phyloP scores from a whole-genome alignment of 1,284 basidiomycete genomes.

The Mycena sp. region DNA sequence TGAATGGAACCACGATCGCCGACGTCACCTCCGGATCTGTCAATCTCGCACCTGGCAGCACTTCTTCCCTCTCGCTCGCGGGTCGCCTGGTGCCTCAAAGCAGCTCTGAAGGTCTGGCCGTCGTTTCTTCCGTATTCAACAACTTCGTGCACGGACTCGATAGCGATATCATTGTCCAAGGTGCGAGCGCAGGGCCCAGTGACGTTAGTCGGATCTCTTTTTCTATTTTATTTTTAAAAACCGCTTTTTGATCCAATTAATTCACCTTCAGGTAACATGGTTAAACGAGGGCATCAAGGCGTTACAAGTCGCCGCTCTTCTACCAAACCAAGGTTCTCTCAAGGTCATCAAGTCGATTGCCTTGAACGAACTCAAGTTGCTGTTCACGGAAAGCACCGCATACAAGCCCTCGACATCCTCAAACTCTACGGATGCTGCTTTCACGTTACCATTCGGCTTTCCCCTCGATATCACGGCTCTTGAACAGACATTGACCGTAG shows the following conservation, averaged over 20 bases:
- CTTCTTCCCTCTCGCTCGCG: slow-evolving; percentile 62
- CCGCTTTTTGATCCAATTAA: not conserved
- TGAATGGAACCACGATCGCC: slow-evolving; percentile 65
- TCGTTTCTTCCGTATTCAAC: slow-evolving; percentile 77
- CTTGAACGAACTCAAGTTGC: slow-evolving; percentile 70
- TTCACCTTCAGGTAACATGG: slow-evolving; percentile 66
- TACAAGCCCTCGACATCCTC: slow-evolving; percentile 71
- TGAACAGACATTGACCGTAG: slow-evolving; percentile 70
- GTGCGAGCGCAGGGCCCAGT: slow-evolving; percentile 69
- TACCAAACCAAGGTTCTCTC: slow-evolving; percentile 73
- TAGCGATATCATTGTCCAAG: slow-evolving; percentile 69
- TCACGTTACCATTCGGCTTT: slow-evolving; percentile 78
- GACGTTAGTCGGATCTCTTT: slow-evolving; percentile 53
- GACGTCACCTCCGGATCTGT: slow-evolving; percentile 62
- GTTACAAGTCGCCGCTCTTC: slow-evolving; percentile 66
- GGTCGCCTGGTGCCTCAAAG: slow-evolving; percentile 76
- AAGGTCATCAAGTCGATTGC: slow-evolving; percentile 74
- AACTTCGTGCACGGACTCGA: slow-evolving; percentile 77
- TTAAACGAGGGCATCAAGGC: slow-evolving; percentile 79
- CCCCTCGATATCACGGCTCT: slow-evolving; percentile 73
- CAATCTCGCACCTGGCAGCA: slow-evolving; percentile 65
- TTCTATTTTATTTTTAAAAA: no score
- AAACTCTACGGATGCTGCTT: slow-evolving; percentile 66
- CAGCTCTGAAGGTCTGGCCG: slow-evolving; percentile 60
- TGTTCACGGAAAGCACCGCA: slow-evolving; percentile 66